phyloP scores from a whole-genome alignment of 495 filamentous ascomycete genomes.

The Talaromyces liani region DNA sequence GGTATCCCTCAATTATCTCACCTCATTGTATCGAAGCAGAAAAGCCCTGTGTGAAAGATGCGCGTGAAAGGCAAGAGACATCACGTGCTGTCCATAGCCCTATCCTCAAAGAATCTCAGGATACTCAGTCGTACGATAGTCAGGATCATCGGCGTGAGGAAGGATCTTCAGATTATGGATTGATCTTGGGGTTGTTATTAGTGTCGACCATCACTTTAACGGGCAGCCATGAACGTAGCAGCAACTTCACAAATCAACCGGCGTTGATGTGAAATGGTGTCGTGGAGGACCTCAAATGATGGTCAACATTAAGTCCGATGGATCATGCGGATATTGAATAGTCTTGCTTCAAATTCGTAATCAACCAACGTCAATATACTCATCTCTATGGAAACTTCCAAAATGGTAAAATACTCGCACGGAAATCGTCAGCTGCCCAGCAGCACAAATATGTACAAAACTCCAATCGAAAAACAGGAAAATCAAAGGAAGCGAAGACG shows the following conservation, averaged over 20 bases:
- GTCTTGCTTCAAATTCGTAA: background rate
- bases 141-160: no score
- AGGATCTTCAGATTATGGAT: background rate
- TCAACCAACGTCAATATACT: constrained; percentile 1
- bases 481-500: background rate
- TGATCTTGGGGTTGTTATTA: background rate
- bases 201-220: background rate
- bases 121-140: background rate
- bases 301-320: background rate
- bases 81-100: background rate
- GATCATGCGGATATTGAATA: background rate
- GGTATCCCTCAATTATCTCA: background rate
- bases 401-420: background rate
- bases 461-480: background rate
- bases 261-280: background rate
- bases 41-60: background rate
- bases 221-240: background rate
- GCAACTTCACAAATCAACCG: background rate
- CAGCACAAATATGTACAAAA: background rate
- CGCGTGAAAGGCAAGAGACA: background rate
- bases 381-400: background rate
- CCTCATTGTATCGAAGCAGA: background rate
- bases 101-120: background rate
- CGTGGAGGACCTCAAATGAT: background rate
- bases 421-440: background rate